Base-by-base conservation (phyloP, 371 early-diverging fungal species). In the Mucor ambiguus region DNA sequence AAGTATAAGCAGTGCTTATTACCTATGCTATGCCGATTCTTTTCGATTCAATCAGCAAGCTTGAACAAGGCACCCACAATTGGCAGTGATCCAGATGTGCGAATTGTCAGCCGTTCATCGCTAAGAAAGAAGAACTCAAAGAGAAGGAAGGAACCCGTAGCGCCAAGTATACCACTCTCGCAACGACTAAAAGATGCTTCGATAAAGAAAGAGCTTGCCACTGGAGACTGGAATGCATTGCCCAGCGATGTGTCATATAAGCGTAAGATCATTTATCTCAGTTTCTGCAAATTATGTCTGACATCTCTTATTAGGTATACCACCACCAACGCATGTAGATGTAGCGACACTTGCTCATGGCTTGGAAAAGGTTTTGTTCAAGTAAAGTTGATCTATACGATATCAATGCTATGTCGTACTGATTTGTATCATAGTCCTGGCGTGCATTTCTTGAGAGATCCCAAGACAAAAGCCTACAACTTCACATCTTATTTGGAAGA, bases 401-500 rank as follows among this genome's bases (percentile, higher is more conserved):
- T 29, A 26, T 41, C 4, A 2, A 10, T 38, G 12, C 6, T 5
- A 24, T 38, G 12, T 8, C 26, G 37, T 56, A 32, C n/a, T 56
- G 20, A 56, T 20, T 58, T 20, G 29, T 32, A 48, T 33, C 11
- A 28, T 60, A 92, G 93, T 52, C 93, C 94, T 2, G 96, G 96
- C 4, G 91, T 94, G 1, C 95, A 95, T 58, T 88, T 85, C 61
- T 72, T 97, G 10, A 87, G 90, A 77, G 95, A 96, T 70, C 92
- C 94, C 33, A 78, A 89, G 32, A 87, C 93, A 4, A 75, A 83
- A n/a, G 80, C 86, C 0, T 95, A 80, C 77, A 94, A 94, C 69
- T 96, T 92, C 74, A 85, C 91, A 24, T 88, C 90, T 0, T 92
- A 84, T 66, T 79, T 97, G 26, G 84, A 92, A 55, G 69, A 87